These are phyloP conservation scores for Deuterostichococcus epilithicus DNA, from an alignment of 139 green algal genomes.

Conservation along the genomic window DNA sequence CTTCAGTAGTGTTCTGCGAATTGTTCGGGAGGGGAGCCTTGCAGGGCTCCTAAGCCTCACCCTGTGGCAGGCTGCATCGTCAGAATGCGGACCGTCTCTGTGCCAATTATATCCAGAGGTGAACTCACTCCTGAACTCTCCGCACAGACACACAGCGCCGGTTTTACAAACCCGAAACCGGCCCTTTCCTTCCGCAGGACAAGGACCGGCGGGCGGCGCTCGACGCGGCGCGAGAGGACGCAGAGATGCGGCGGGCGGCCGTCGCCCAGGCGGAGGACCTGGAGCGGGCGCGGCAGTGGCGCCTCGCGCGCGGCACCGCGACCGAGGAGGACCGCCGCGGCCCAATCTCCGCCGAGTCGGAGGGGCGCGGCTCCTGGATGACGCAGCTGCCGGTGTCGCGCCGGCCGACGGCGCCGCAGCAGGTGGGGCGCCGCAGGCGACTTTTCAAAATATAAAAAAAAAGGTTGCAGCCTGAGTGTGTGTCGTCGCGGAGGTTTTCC, in stretches of 20 bases:
- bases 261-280: constrained; percentile 35
- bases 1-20: no score
- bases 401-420: neutral
- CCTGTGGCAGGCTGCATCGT: neutral
- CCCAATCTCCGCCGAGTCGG: constrained; percentile 5
- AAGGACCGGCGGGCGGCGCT: constrained; percentile 26
- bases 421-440: neutral
- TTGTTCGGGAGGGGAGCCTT: neutral
- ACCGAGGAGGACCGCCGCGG: constrained; percentile 41
- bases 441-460: neutral
- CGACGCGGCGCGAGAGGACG: constrained; percentile 54
- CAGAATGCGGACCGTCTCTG: neutral
- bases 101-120: neutral
- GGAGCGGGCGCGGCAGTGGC: constrained; percentile 65
- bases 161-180: neutral
- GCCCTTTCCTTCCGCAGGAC: constrained; percentile 32
- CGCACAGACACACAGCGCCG: neutral
- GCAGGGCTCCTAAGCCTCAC: neutral
- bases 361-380: constrained; percentile 71
- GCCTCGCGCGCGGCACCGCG: constrained; percentile 48
- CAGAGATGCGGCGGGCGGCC: constrained; percentile 39
- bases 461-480: neutral
- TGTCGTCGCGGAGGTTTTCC: neutral
- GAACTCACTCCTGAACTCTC: no score
- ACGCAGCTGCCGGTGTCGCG: constrained; percentile 65